phyloP scores from a whole-genome alignment of 2,329 filamentous ascomycete species.

The Cercospora sojina region DNA sequence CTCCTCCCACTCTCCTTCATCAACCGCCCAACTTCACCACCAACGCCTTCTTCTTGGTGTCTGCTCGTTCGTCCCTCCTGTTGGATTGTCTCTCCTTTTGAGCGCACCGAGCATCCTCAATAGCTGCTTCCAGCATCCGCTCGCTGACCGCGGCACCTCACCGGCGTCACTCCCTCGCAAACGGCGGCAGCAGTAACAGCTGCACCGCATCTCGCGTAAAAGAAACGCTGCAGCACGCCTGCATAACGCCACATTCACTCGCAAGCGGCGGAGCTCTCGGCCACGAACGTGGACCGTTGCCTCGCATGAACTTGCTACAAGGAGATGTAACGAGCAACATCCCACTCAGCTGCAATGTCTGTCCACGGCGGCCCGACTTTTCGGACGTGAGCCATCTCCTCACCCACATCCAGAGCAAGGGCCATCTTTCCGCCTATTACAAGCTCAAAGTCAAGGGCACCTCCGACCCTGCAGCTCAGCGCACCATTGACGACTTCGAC shows the following conservation, averaged over 20 bases:
- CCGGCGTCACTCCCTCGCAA: slow-evolving; percentile 27
- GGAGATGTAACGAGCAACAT: slow-evolving; percentile 49
- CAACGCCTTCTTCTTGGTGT: slow-evolving; percentile 25
- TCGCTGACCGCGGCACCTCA: slow-evolving; percentile 17
- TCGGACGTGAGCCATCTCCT: slow-evolving; percentile 89
- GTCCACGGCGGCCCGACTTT: slow-evolving; percentile 74
- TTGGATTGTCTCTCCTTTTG: slow-evolving; percentile 22
- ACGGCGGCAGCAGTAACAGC: slow-evolving; percentile 7
- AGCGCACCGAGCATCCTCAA: slow-evolving; percentile 10
- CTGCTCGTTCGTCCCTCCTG: slow-evolving; percentile 30
- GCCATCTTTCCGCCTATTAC: slow-evolving; percentile 82
- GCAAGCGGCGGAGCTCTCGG: slow-evolving; percentile 1
- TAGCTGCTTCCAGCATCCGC: slow-evolving; percentile 29
- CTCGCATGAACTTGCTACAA: slow-evolving; percentile 32
- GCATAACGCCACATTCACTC: slow-evolving; percentile 10
- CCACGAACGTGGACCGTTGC: slow-evolving; percentile 2
- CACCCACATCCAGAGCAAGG: slow-evolving; percentile 89
- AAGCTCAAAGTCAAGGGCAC: slow-evolving; percentile 72
- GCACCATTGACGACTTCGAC: slow-evolving; percentile 67
- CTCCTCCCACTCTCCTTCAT: slow-evolving; percentile 20
- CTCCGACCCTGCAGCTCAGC: slow-evolving; percentile 56
- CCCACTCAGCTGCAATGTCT: slow-evolving; percentile 77
- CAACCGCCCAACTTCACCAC: slow-evolving; percentile 9
- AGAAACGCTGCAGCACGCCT: neutral
- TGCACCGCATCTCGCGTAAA: neutral